Percentiles rank a stretch among this genome's conserved stretches.
Conservation (phyloP, 2,329 filamentous ascomycete species). For the Paraconiothyrium brasiliense region DNA sequence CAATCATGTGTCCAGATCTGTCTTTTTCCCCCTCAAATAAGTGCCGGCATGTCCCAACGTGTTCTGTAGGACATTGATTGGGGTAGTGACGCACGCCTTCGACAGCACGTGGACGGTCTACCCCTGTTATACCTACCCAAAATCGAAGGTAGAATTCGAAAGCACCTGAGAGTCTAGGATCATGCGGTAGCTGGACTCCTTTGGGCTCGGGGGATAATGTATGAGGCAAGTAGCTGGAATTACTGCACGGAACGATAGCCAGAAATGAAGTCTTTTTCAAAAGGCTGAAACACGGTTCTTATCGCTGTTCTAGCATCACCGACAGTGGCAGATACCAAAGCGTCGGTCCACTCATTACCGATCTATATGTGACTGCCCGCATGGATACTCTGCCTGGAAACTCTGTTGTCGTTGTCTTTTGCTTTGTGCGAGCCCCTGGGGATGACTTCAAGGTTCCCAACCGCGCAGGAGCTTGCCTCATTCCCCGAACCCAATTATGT, state of each 20-base stretch:
- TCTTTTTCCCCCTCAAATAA: not conserved
- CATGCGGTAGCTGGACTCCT: not conserved
- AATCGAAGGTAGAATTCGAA: not conserved
- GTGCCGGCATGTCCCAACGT: not conserved
- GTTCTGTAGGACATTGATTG: not conserved
- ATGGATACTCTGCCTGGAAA: not conserved
- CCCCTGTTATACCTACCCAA: not conserved
- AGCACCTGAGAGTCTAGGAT: not conserved
- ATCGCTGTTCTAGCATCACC: not conserved
- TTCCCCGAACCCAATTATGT: slow-evolving; percentile 44
- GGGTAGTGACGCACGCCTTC: not conserved
- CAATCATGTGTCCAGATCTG: too few relatives aligned
- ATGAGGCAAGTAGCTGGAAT: not conserved
- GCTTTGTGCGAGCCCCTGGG: not conserved
- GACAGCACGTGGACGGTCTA: not conserved
- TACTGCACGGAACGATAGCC: not conserved
- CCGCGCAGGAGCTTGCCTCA: slow-evolving; percentile 32
- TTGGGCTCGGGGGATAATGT: not conserved
- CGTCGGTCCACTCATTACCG: not conserved
- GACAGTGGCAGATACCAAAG: not conserved
- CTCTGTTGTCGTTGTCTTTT: not conserved
- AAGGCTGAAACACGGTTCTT: not conserved
- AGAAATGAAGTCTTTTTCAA: not conserved
- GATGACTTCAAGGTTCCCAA: slow-evolving; percentile 41
- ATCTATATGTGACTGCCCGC: not conserved